Conservation (phyloP, 179 eudicot genomes). For the Monotropa hypopitys region DNA sequence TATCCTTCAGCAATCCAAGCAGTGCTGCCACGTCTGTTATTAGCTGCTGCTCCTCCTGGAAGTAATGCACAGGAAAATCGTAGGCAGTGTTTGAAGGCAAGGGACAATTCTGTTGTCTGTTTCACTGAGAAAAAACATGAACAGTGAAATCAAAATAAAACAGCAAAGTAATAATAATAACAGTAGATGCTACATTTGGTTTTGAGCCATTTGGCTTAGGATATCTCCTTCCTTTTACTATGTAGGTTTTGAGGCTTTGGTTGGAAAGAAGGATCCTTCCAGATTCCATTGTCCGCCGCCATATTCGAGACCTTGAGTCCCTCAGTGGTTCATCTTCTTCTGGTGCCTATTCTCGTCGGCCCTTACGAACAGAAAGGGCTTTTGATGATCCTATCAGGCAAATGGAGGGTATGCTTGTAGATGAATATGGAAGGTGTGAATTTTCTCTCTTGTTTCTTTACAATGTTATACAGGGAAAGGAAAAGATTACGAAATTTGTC, state of each 20-base stretch:
- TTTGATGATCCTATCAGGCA: constrained; percentile 92
- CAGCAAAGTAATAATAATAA: not conserved
- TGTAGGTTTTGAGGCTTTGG: constrained; percentile 87
- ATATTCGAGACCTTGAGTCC: constrained; percentile 77
- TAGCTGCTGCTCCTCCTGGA: constrained; percentile 97
- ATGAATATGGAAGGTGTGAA: constrained; percentile 89
- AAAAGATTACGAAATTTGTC: not conserved
- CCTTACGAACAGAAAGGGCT: constrained; percentile 75
- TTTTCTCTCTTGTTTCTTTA: not conserved
- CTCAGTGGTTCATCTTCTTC: constrained; percentile 43
- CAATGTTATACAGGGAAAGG: not conserved
- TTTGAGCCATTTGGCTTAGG: not conserved
- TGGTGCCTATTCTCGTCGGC: constrained; percentile 51
- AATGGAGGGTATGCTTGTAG: constrained; percentile 92
- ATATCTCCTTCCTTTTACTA: not conserved
- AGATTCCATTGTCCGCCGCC: constrained; percentile 59
- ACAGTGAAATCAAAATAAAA: not conserved
- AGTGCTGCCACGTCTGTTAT: constrained; percentile 55
- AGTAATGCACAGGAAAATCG: constrained; percentile 79
- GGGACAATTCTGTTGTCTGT: not conserved
- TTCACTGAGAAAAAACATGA: not conserved
- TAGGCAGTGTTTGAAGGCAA: constrained; percentile 83
- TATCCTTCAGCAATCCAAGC: constrained; percentile 72
- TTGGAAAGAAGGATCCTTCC: constrained; percentile 73
- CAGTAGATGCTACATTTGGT: not conserved